Evolutionary conservation across 306 rosid species (phyloP).

Genomic region (Abrus pulchellus): DNA sequence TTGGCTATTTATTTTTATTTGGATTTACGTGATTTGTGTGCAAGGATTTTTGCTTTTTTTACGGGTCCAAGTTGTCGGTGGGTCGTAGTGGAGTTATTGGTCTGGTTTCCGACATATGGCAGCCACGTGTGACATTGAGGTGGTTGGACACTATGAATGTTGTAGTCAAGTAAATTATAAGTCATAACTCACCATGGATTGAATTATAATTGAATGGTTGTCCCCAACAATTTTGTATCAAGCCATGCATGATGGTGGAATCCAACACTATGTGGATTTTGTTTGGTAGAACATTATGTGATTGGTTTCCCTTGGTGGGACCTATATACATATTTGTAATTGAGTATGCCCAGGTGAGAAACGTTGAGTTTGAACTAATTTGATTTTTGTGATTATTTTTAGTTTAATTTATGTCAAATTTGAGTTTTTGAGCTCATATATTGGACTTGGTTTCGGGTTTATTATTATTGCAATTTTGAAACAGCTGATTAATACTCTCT

Average conservation of each 20-base stretch:
- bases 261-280: neutral
- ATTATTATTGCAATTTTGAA: neutral
- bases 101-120: neutral
- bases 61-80: slow-evolving; percentile 42
- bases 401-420: neutral
- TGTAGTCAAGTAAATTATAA: neutral
- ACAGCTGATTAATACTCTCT: neutral
- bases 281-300: slow-evolving; percentile 10
- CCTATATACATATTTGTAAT: neutral
- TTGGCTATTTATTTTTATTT: too few relatives aligned
- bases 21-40: neutral
- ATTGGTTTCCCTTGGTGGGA: slow-evolving; percentile 12
- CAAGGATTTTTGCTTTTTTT: neutral
- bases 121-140: slow-evolving; percentile 13
- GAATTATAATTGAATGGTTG: slow-evolving; percentile 11
- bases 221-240: slow-evolving; percentile 1
- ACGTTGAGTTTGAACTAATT: neutral
- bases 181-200: neutral
- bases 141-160: neutral
- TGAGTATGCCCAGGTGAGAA: neutral
- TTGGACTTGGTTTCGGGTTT: slow-evolving; percentile 3
- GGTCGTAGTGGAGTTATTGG: neutral
- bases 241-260: slow-evolving; percentile 6
- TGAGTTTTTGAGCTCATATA: neutral
- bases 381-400: neutral